phyloP scores from a whole-genome alignment of 2,329 filamentous ascomycete genomes.

The Zymoseptoria brevis region DNA sequence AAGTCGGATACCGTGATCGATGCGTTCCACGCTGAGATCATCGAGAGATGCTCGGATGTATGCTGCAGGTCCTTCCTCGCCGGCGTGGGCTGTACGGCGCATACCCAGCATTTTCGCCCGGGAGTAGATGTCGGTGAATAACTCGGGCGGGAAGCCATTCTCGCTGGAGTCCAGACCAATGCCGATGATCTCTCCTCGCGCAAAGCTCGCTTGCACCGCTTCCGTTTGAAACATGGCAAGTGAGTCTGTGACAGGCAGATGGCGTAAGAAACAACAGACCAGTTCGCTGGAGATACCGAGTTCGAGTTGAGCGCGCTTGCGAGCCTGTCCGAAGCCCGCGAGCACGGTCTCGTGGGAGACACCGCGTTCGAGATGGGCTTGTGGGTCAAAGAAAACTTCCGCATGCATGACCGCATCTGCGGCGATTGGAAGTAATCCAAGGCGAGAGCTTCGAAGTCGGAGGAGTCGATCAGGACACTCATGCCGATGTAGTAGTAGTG shows the following conservation, averaged over 20 bases:
- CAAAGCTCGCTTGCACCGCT: slow-evolving; percentile 38
- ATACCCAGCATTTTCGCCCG: slow-evolving; percentile 48
- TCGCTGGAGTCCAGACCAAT: slow-evolving; percentile 62
- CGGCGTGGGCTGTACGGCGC: slow-evolving; percentile 63
- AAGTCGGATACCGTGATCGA: slow-evolving; percentile 67
- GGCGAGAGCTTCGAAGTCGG: slow-evolving; percentile 66
- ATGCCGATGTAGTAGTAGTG: slow-evolving; percentile 73
- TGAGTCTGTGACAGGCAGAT: slow-evolving; percentile 56
- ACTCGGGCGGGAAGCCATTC: slow-evolving; percentile 36
- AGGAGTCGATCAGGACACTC: slow-evolving; percentile 54
- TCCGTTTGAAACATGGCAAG: slow-evolving; percentile 38
- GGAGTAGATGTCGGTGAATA: slow-evolving; percentile 56
- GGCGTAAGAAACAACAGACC: slow-evolving; percentile 65
- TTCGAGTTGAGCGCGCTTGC: slow-evolving; percentile 51
- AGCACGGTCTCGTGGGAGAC: slow-evolving; percentile 58
- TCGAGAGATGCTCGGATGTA: slow-evolving; percentile 60
- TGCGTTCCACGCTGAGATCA: slow-evolving; percentile 53
- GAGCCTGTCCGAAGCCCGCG: slow-evolving; percentile 53
- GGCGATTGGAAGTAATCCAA: slow-evolving; percentile 61
- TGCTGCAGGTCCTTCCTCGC: slow-evolving; percentile 62
- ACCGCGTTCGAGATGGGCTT: slow-evolving; percentile 60
- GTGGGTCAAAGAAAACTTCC: slow-evolving; percentile 75
- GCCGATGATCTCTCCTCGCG: slow-evolving; percentile 47
- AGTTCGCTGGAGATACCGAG: slow-evolving; percentile 58
- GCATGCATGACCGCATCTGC: slow-evolving; percentile 61